Evolutionary conservation across 768 basidiomycete species (phyloP).

Genomic region (Leccinum subtestaceum): DNA sequence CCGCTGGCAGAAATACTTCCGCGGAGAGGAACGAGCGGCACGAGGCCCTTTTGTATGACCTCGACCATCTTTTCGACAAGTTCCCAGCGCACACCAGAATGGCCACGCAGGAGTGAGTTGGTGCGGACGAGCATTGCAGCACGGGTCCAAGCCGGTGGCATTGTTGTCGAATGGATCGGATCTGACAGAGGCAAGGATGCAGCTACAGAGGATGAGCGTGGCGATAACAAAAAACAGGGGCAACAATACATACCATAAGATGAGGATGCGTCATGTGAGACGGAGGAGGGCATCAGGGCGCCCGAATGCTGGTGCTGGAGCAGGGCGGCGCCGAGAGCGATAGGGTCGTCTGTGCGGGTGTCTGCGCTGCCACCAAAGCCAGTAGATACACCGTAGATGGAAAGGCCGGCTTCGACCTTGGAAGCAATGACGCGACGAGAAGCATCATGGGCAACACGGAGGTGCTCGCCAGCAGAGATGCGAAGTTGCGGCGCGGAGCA

Average conservation of each 20-base stretch:
- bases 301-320: slow-evolving; percentile 82
- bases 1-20: slow-evolving; percentile 84
- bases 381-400: slow-evolving; percentile 80
- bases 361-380: slow-evolving; percentile 90
- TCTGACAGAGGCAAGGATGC: slow-evolving; percentile 62
- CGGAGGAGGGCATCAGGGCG: slow-evolving; percentile 57
- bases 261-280: slow-evolving; percentile 1
- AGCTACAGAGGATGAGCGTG: slow-evolving; percentile 2
- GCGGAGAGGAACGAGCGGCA: slow-evolving; percentile 76
- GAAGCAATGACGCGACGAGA: slow-evolving; percentile 39
- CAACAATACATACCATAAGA: slow-evolving; percentile 4
- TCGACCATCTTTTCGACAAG: slow-evolving; percentile 77
- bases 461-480: slow-evolving; percentile 19
- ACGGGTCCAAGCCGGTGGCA: slow-evolving; percentile 88
- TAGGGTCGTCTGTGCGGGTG: slow-evolving; percentile 72
- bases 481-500: slow-evolving; percentile 20
- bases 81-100: slow-evolving; percentile 81
- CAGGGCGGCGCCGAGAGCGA: slow-evolving; percentile 76
- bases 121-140: slow-evolving; percentile 84
- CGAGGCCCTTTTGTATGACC: slow-evolving; percentile 69
- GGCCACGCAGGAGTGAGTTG: slow-evolving; percentile 86
- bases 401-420: slow-evolving; percentile 40
- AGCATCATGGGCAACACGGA: slow-evolving; percentile 54
- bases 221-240: too few species aligned
- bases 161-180: slow-evolving; percentile 61